Evolutionary conservation across 2,329 filamentous ascomycete species (phyloP).

Genomic region (Xylaria sp.): DNA sequence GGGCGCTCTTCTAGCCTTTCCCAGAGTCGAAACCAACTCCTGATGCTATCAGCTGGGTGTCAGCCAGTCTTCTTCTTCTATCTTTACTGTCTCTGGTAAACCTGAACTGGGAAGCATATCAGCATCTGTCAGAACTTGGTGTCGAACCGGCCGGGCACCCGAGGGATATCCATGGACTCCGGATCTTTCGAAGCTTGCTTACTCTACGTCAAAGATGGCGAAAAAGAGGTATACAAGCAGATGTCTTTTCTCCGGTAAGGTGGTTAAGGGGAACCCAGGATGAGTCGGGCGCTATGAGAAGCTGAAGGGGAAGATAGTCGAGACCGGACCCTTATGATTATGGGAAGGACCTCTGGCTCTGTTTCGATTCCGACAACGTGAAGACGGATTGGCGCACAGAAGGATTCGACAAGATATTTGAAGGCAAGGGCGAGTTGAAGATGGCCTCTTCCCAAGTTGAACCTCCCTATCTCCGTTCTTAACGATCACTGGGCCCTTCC

Average conservation of each 20-base stretch:
- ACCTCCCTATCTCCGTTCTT: not conserved
- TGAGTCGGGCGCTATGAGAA: not conserved
- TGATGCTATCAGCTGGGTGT: not conserved
- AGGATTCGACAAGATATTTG: not conserved
- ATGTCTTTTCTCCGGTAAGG: not conserved
- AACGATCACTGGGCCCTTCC: not conserved
- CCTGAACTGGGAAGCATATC: constrained; percentile 3
- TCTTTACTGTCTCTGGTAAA: not conserved
- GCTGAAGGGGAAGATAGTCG: not conserved
- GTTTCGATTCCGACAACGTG: too few relatives aligned
- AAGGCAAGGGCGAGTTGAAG: not conserved
- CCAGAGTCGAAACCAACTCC: constrained; percentile 4
- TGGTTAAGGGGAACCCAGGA: not conserved
- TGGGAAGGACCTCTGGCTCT: too few relatives aligned
- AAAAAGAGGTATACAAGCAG: not conserved
- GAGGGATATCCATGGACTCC: not conserved
- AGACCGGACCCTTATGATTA: not conserved
- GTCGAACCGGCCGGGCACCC: not conserved
- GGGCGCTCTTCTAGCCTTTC: constrained; percentile 1
- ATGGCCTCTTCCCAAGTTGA: not conserved
- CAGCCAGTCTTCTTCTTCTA: not conserved
- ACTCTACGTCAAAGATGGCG: not conserved
- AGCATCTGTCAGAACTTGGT: constrained; percentile 1
- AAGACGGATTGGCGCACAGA: not conserved
- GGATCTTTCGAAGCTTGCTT: not conserved